Evolutionary conservation across 164 flowering plant species (phyloP).

Genomic region (Magnolia officinalis): DNA sequence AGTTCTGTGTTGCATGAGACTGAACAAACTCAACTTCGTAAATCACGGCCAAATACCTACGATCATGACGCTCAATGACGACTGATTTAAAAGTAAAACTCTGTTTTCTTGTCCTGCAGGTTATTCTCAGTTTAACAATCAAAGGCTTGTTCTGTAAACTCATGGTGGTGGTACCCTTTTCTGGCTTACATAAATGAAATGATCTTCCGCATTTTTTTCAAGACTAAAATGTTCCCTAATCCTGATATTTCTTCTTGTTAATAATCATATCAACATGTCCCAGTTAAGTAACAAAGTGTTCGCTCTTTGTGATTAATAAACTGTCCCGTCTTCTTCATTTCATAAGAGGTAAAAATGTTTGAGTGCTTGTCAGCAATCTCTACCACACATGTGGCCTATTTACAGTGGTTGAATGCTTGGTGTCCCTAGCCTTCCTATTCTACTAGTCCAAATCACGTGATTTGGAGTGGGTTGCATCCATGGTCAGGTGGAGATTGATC

Average conservation of each 20-base stretch:
- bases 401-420: too few relatives aligned
- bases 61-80: slow-evolving; percentile 40
- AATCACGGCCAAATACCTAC: slow-evolving; percentile 83
- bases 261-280: background rate
- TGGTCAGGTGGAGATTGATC: too few relatives aligned
- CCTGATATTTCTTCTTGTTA: background rate
- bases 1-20: slow-evolving; percentile 68
- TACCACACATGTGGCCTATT: too few relatives aligned
- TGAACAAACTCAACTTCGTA: slow-evolving; percentile 77
- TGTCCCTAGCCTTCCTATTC: too few relatives aligned
- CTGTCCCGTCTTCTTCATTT: too few relatives aligned
- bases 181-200: background rate
- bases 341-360: too few relatives aligned
- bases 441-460: too few relatives aligned
- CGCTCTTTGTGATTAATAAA: too few relatives aligned
- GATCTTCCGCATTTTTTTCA: background rate
- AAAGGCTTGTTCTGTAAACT: background rate
- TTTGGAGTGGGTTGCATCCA: too few relatives aligned
- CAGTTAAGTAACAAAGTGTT: too few relatives aligned
- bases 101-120: background rate
- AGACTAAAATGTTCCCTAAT: background rate
- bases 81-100: slow-evolving; percentile 5
- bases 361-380: too few relatives aligned
- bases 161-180: background rate
- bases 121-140: background rate